These are phyloP conservation scores for Schizophyllum amplum DNA, from an alignment of 1,284 basidiomycete genomes.

Conservation along the genomic window DNA sequence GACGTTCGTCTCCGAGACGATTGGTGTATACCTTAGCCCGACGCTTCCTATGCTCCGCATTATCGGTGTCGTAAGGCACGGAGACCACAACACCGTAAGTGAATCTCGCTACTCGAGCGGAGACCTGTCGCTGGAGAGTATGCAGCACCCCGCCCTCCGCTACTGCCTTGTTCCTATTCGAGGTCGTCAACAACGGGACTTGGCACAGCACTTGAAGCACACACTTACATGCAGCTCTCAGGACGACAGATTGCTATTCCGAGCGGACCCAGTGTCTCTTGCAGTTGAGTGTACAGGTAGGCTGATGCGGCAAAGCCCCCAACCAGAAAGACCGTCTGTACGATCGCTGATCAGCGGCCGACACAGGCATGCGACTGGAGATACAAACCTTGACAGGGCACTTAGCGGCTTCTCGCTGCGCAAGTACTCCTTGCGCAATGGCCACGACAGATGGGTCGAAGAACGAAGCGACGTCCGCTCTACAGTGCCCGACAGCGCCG, in stretches of 20 bases:
- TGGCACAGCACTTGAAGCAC: neutral
- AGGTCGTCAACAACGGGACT: neutral
- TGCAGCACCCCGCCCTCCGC: conserved; percentile 48
- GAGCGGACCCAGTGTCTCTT: conserved; percentile 19
- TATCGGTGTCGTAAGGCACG: conserved; percentile 19
- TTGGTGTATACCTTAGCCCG: conserved; percentile 13
- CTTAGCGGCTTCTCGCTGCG: too few relatives aligned
- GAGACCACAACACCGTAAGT: conserved; percentile 33
- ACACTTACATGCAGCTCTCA: conserved; percentile 27
- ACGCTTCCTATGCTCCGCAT: conserved; percentile 29
- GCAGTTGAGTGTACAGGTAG: conserved; percentile 31
- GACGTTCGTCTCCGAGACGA: conserved; percentile 16
- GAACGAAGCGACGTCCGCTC: neutral
- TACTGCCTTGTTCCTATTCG: conserved; percentile 45
- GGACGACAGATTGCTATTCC: conserved; percentile 27
- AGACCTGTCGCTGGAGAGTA: conserved; percentile 42
- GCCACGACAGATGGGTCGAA: neutral
- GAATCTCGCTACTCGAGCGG: conserved; percentile 34
- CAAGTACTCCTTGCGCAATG: too few relatives aligned
- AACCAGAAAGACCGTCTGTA: conserved; percentile 27
- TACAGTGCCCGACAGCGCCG: neutral
- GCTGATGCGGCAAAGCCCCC: conserved; percentile 39
- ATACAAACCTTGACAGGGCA: too few relatives aligned
- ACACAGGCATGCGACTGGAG: too few relatives aligned
- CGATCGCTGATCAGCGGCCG: conserved; percentile 2